Base-by-base conservation (phyloP, 805 yeast genomes). In the Saccharomycopsis vini region DNA sequence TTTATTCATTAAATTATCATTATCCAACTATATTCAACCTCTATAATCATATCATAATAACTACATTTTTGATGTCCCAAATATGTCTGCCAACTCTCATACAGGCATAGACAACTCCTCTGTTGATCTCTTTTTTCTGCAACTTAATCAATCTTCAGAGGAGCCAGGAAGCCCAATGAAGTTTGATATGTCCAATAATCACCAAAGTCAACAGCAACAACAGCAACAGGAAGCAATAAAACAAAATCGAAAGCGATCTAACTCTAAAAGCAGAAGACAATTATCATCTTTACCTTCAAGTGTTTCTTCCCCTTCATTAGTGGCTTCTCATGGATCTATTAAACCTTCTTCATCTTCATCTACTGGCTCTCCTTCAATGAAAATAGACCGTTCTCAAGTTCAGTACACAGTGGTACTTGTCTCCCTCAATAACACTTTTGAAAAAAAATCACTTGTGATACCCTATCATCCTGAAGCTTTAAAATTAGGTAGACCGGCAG, bases 401-500 rank as follows among this genome's bases (percentile, higher is more conserved):
- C 52, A 49, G 2, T 79, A 77, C 58, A 73, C 82, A 35, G 73
- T 89, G n/a, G 78, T 86, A 3, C 66, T 92, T 39, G 61, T 75
- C 12, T 79, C 97, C 0, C 63, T 88, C 39, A 90, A 90, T 60
- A 85, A 76, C 40, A 81, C 96, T 0, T 88, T 89, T 58, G 83
- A 79, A 33, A 72, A 79, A 46, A 92, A 90, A 59, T 78, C 81
- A 42, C 66, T 92, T 32, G 76, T 75, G 12, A 79, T 92, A 5
- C 97, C 97, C 1, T 71, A 75, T 45, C 70, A 68, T 46, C 98
- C 99, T 0, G 88, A 84, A 12, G 79, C 86, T 3, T 63, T 89
- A 42, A 86, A 86, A 57, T 68, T 92, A 20, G 99, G 99, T 1
- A 73, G 99, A 44, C 97, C 95, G 38, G 80, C 84, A 15, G 83